Percentiles rank a stretch among this genome's conserved stretches.
phyloP scores from a whole-genome alignment of 192 early-diverging fungal genomes.

The Phycomyces blakesleeanus region DNA sequence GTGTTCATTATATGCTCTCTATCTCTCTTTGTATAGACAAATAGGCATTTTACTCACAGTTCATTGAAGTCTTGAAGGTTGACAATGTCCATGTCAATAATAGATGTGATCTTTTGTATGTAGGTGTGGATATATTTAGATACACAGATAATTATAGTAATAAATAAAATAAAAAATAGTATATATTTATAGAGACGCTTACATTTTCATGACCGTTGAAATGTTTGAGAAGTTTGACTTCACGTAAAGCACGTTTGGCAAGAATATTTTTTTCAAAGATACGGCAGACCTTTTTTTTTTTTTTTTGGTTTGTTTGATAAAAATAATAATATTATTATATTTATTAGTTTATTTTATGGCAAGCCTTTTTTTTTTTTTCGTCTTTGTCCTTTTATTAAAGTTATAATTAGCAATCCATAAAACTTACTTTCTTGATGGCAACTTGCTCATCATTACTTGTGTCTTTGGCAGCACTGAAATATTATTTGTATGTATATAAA shows the following conservation, averaged over 20 bases:
- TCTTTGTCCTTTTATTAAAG: no score
- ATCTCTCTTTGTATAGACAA: no score
- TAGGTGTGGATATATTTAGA: background rate
- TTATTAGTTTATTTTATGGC: no score
- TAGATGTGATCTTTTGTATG: slow-evolving; percentile 37
- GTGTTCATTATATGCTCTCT: background rate
- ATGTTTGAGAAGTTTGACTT: slow-evolving; percentile 87
- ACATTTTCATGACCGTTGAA: slow-evolving; percentile 92
- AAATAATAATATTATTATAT: no score
- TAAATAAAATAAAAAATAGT: no score
- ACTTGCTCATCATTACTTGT: slow-evolving; percentile 78
- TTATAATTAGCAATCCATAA: no score
- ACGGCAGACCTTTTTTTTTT: slow-evolving; percentile 60
- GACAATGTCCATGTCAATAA: slow-evolving; percentile 63
- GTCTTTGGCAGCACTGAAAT: slow-evolving; percentile 75
- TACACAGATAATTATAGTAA: background rate
- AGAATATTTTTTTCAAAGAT: slow-evolving; percentile 81
- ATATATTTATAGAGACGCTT: no score
- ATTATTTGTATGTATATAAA: background rate
- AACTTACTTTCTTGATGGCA: slow-evolving; percentile 75
- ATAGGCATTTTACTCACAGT: slow-evolving; percentile 20
- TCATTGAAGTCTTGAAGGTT: slow-evolving; percentile 49
- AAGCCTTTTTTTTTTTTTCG: no score
- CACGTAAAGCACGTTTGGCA: slow-evolving; percentile 82
- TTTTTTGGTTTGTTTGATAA: background rate